Evolutionary conservation across 2,329 filamentous ascomycete species (phyloP).

Genomic region (Dactylellina cionopaga): DNA sequence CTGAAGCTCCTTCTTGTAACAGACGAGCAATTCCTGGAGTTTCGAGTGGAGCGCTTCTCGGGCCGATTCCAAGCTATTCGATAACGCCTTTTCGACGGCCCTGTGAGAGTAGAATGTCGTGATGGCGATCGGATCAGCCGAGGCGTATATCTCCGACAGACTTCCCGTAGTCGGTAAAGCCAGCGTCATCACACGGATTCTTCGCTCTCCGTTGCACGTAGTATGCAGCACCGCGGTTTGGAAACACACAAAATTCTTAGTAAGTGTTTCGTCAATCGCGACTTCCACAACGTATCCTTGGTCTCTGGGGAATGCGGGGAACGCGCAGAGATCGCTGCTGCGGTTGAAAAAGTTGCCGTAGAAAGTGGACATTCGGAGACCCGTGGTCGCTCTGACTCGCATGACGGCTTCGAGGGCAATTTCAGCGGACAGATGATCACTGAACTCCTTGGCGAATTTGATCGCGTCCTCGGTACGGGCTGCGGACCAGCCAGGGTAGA

Average conservation of each 20-base stretch:
- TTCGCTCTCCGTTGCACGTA: slow-evolving; percentile 94
- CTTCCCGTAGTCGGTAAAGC: slow-evolving; percentile 91
- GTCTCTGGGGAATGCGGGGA: slow-evolving; percentile 96
- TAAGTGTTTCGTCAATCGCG: slow-evolving; percentile 92
- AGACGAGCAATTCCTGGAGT: slow-evolving; percentile 89
- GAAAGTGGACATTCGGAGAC: slow-evolving; percentile 94
- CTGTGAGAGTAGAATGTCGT: slow-evolving; percentile 97
- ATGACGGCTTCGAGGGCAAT: slow-evolving; percentile 96
- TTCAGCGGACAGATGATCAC: slow-evolving; percentile 94
- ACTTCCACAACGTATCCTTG: slow-evolving; percentile 98
- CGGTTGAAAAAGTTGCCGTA: slow-evolving; percentile 99
- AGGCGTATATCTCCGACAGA: slow-evolving; percentile 90
- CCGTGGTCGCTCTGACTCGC: slow-evolving; percentile 92
- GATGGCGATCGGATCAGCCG: slow-evolving; percentile 92
- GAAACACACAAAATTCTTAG: slow-evolving; percentile 89
- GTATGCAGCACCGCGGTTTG: slow-evolving; percentile 96
- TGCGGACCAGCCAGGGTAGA: slow-evolving; percentile 98
- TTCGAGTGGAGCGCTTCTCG: slow-evolving; percentile 91
- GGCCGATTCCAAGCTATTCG: slow-evolving; percentile 86
- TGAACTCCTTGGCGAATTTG: slow-evolving; percentile 97
- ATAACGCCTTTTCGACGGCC: slow-evolving; percentile 88
- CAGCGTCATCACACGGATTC: slow-evolving; percentile 93
- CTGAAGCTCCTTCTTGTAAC: slow-evolving; percentile 95
- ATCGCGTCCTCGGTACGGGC: slow-evolving; percentile 93
- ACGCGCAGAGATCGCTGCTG: slow-evolving; percentile 95